These are phyloP conservation scores for Candida tetrigidarum DNA, from an alignment of 1,139 yeast species.

Conservation along the genomic window DNA sequence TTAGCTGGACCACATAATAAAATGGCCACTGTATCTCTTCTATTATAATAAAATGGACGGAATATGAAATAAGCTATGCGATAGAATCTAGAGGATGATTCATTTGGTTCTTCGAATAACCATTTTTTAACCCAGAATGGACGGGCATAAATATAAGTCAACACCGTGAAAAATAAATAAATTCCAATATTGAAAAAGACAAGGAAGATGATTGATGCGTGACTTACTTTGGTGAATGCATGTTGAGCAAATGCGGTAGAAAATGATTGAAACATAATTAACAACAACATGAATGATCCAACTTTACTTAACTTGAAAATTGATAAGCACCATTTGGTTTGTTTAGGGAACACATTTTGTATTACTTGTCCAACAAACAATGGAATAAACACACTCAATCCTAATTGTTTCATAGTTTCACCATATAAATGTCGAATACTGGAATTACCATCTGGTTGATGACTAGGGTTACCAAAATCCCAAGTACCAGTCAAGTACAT, in stretches of 20 bases:
- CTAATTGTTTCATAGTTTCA: slow-evolving; percentile 84
- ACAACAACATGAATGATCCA: slow-evolving; percentile 75
- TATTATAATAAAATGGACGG: slow-evolving; percentile 70
- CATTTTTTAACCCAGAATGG: slow-evolving; percentile 54
- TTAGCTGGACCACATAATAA: slow-evolving; percentile 93
- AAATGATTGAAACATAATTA: slow-evolving; percentile 84
- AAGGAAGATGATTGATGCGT: slow-evolving; percentile 69
- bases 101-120: slow-evolving; percentile 53
- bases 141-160: slow-evolving; percentile 63
- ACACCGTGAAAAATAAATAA: slow-evolving; percentile 70
- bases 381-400: slow-evolving; percentile 82
- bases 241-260: slow-evolving; percentile 86
- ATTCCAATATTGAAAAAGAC: slow-evolving; percentile 83
- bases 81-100: slow-evolving; percentile 46
- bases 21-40: slow-evolving; percentile 74
- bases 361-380: slow-evolving; percentile 84
- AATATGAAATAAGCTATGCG: slow-evolving; percentile 42
- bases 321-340: slow-evolving; percentile 60
- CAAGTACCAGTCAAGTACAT: slow-evolving; percentile 65
- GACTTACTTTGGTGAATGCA: slow-evolving; percentile 75
- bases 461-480: slow-evolving; percentile 83
- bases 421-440: slow-evolving; percentile 62
- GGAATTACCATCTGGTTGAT: slow-evolving; percentile 42
- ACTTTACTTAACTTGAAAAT: slow-evolving; percentile 69
- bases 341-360: slow-evolving; percentile 69